phyloP scores from a whole-genome alignment of 2,329 filamentous ascomycete species.

The Helotiales sp. region DNA sequence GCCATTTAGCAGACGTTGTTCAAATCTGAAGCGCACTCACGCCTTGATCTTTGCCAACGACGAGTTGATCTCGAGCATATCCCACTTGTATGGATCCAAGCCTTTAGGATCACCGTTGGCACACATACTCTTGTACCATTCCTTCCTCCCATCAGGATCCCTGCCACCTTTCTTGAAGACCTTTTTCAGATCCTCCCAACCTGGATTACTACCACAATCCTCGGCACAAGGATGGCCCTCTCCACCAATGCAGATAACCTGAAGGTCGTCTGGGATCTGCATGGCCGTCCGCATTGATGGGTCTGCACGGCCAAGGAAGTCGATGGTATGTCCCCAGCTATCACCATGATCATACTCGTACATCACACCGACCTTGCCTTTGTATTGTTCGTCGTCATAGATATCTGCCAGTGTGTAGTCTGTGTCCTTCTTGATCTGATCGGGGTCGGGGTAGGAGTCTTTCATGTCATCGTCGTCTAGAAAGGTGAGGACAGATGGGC shows the following conservation, averaged over 20 bases:
- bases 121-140: background rate
- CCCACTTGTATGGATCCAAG: background rate
- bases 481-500: background rate
- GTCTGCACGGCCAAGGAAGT: background rate
- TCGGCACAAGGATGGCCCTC: background rate
- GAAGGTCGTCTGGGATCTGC: background rate
- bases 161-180: background rate
- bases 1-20: too few species aligned
- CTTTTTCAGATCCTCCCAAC: background rate
- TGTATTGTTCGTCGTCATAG: background rate
- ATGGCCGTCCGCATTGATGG: background rate
- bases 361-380: background rate
- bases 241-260: background rate
- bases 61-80: background rate
- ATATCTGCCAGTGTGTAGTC: background rate
- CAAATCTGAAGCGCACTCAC: background rate
- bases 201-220: background rate
- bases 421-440: background rate
- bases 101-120: background rate
- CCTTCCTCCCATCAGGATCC: background rate
- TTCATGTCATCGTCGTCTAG: background rate
- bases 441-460: background rate
- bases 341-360: background rate
- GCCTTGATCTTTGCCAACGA: background rate
- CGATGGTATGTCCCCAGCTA: background rate